Evolutionary conservation across 257 asterid species (phyloP), one percentile per base, ranked within the genome.

Genomic region (Nyctanthes arbortristis): DNA sequence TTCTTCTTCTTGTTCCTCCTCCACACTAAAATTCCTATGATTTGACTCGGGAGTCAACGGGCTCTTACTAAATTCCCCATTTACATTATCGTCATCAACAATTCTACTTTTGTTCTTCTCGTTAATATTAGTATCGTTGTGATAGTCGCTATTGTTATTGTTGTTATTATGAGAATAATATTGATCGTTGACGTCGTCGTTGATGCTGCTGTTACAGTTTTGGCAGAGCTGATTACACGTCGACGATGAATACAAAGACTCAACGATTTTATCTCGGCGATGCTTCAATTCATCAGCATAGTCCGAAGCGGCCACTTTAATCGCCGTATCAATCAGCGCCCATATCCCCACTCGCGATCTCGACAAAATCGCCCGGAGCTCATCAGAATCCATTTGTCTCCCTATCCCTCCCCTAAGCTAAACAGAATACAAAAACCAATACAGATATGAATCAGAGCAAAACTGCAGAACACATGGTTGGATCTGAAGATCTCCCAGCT

Each of bases 311-410:
- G 97, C 99, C 60, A 94, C 89, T 62, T 78, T 68, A 57, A 94
- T 87, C 72, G 99, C 99, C 60, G 97, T 73, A 6, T 88, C 95
- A 25, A 94, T 91, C 74, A 94, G 35, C 40, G 83, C 62, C 99
- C 99, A 94, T 3, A 94, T 81, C 27, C 85, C 96, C 32, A 79
- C 87, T 24, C 86, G 79, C 18, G 99, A 84, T 76, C 82, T 76
- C 65, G 93, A 85, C 55, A 91, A 61, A 72, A 94, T 80, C 78
- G 79, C 54, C 4, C 96, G 88, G 36, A 94, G 69, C 49, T 85
- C 92, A 3, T 86, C 89, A 71, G 85, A 77, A 84, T 91, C 96
- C 99, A 94, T 94, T 35, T 45, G n/a, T 14, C 58, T 61, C 32
- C 12, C 13, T 49, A 45, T 73, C 37, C 47, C 52, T 33, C 7